These are phyloP conservation scores for Globisporangium splendens DNA, from an alignment of 352 stramenopile genomes.

Conservation along the genomic window DNA sequence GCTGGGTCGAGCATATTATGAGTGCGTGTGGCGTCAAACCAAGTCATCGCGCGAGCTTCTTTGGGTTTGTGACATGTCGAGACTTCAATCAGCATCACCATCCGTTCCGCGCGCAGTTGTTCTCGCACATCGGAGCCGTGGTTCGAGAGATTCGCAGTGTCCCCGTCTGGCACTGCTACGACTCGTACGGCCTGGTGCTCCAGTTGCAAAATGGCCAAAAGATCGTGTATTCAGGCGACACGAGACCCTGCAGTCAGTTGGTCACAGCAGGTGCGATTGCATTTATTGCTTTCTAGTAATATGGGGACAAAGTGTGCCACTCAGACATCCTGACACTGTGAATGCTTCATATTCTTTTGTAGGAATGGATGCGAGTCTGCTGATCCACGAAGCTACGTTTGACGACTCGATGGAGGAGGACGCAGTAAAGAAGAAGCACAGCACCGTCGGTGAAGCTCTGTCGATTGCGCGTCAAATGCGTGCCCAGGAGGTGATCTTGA, in stretches of 20 bases:
- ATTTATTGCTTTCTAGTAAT: too few species aligned
- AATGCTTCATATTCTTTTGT: background rate
- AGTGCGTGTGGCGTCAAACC: background rate
- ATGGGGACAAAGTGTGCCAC: too few species aligned
- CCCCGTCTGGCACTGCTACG: slow-evolving; percentile 76
- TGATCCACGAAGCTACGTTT: slow-evolving; percentile 98
- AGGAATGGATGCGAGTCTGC: slow-evolving; percentile 59
- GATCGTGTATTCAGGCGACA: slow-evolving; percentile 93
- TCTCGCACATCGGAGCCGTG: slow-evolving; percentile 26
- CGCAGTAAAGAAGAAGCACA: slow-evolving; percentile 92
- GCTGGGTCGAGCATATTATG: slow-evolving; percentile 34
- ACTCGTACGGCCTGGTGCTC: slow-evolving; percentile 74
- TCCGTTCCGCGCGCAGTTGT: slow-evolving; percentile 21
- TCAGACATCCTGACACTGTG: too few species aligned
- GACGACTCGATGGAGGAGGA: slow-evolving; percentile 94
- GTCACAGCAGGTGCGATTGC: slow-evolving; percentile 28
- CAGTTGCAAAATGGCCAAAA: slow-evolving; percentile 42
- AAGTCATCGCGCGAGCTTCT: background rate
- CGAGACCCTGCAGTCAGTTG: slow-evolving; percentile 82
- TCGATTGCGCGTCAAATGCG: slow-evolving; percentile 68
- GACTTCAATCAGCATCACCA: slow-evolving; percentile 48
- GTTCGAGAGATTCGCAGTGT: slow-evolving; percentile 50
- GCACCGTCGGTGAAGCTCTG: slow-evolving; percentile 91
- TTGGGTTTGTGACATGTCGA: slow-evolving; percentile 39
- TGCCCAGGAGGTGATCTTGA: slow-evolving; percentile 90